Evolutionary conservation across 148 eudicot species (phyloP), one percentile per base, ranked within the genome.

Genomic region (Vaccinium darrowii): DNA sequence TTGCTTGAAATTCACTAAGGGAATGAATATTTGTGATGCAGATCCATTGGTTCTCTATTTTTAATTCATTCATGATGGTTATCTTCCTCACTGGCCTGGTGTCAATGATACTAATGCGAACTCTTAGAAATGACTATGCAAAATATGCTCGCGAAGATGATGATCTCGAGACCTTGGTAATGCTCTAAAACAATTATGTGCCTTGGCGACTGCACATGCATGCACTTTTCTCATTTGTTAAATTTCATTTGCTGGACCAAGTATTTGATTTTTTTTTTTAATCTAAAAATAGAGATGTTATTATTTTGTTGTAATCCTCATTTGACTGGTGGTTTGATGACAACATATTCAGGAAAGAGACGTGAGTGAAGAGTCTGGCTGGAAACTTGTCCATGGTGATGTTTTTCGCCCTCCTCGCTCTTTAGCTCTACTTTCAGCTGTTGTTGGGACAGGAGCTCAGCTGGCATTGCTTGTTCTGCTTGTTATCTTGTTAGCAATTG

Each of bases 21-120:
- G 72, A 81, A 33, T 73, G 49, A 39, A 47, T 78, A 71, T 19
- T 10, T 27, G 25, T 83, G 12, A 58, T 86, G 94, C 97, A 96
- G 99, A 96, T 96, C 63, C 99, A 96, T 83, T 96, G 98, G 98
- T 96, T 94, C 89, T 96, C 98, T 82, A 93, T 94, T 39, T 93
- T 96, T 87, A 96, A 96, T 92, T 96, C 99, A 15, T 94, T 96
- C 96, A 94, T 96, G 99, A 96, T 96, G 99, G 99, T 96, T 47
- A 96, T 96, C 90, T 96, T 96, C 85, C 95, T 96, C 84, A 93
- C 99, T 85, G 98, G 98, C 33, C 81, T 94, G 88, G 98, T 96
- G 60, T 93, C 99, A 57, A 96, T 96, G 98, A 96, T 96, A 88
- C 84, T 96, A 56, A 96, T 96, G 98, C 93, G 98, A 43, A 94